These are phyloP conservation scores for Eucalyptus microcorys DNA, from an alignment of 345 rosid species.

Conservation along the genomic window DNA sequence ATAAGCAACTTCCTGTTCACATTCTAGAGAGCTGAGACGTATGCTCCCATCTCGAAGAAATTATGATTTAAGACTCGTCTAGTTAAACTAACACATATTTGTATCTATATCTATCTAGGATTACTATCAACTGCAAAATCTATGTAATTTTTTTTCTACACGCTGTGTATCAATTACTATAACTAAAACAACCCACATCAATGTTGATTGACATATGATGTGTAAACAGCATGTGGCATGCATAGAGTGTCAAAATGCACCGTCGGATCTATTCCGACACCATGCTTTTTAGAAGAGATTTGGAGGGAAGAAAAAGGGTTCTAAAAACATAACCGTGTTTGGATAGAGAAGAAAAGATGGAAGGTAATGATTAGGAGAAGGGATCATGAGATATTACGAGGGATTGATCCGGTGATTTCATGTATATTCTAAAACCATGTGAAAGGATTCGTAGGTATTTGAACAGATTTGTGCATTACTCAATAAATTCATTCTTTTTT, in stretches of 20 bases:
- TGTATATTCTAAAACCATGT: background rate
- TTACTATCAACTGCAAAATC: background rate
- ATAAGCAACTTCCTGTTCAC: background rate
- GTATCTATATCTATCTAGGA: background rate
- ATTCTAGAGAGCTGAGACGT: background rate
- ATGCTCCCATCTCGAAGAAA: background rate
- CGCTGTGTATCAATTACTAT: background rate
- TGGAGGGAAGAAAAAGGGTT: background rate
- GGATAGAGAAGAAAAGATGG: background rate
- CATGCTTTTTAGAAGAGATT: background rate
- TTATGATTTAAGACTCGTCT: background rate
- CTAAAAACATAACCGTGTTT: background rate
- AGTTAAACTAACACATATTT: background rate
- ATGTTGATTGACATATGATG: background rate
- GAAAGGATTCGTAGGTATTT: background rate
- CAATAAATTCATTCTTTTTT: background rate
- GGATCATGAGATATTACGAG: background rate
- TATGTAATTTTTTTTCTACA: background rate
- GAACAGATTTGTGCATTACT: background rate
- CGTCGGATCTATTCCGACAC: background rate
- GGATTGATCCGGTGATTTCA: background rate
- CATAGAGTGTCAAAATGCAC: background rate
- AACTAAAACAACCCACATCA: background rate
- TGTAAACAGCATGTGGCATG: background rate
- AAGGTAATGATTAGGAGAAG: background rate